These are phyloP conservation scores for Cicer chorassanicum DNA, from an alignment of 306 rosid genomes.

Conservation along the genomic window DNA sequence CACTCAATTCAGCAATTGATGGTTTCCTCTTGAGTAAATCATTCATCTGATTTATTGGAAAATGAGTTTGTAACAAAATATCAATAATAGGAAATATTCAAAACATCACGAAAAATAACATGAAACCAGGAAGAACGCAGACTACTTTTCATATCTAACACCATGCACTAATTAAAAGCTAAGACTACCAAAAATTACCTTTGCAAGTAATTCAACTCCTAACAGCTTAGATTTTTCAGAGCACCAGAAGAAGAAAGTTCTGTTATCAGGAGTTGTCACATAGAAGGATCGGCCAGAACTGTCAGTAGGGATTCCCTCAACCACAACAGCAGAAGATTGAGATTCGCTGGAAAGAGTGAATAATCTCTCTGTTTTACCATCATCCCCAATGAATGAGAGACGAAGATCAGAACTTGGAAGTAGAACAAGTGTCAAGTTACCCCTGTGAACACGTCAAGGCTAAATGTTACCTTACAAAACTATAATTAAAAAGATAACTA, in stretches of 20 bases:
- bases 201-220: conserved; percentile 79
- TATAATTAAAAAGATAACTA: conserved; percentile 30
- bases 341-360: conserved; percentile 58
- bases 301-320: conserved; percentile 74
- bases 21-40: conserved; percentile 82
- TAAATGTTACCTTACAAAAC: conserved; percentile 23
- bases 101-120: neutral
- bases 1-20: conserved; percentile 84
- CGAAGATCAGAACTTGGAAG: conserved; percentile 91
- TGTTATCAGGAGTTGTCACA: conserved; percentile 57
- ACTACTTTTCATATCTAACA: neutral
- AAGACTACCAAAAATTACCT: conserved; percentile 56
- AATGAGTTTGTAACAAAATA: conserved; percentile 15
- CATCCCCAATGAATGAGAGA: conserved; percentile 83
- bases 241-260: conserved; percentile 78
- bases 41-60: conserved; percentile 62
- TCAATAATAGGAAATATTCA: neutral
- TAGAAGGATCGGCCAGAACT: conserved; percentile 81
- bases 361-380: conserved; percentile 70
- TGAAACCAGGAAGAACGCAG: conserved; percentile 22
- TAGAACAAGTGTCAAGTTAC: conserved; percentile 72
- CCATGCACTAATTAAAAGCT: conserved; percentile 2
- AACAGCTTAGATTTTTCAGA: conserved; percentile 88
- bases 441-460: conserved; percentile 65
- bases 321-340: conserved; percentile 58